Conservation (phyloP, 2,329 filamentous ascomycete genomes). For the Emericellopsis atlantica region DNA sequence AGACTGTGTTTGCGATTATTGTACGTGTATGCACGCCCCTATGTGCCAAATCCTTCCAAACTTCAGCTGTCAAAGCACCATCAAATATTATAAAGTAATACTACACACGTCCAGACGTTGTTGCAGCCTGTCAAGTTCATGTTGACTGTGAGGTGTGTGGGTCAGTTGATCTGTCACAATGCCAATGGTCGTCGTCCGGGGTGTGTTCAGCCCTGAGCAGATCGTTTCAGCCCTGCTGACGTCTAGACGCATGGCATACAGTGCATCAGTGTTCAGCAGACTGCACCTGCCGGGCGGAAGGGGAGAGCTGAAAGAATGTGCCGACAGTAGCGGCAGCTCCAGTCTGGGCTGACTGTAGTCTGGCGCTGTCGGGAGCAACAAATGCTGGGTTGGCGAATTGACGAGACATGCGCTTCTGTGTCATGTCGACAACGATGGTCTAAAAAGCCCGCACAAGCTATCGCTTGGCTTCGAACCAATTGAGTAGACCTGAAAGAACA, state of each 20-base stretch:
- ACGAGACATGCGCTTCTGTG: not conserved
- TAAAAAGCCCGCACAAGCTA: too few species aligned
- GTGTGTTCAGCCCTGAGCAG: too few species aligned
- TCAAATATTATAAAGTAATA: too few species aligned
- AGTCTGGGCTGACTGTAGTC: not conserved
- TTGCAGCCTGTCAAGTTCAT: too few species aligned
- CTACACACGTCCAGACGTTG: too few species aligned
- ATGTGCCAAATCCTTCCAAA: not conserved
- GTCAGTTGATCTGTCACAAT: too few species aligned
- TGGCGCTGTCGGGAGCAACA: not conserved
- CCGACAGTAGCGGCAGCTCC: not conserved
- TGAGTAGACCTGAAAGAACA: too few species aligned
- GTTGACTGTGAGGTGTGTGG: too few species aligned
- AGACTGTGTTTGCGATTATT: not conserved
- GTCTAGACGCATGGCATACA: not conserved
- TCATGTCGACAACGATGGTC: too few species aligned
- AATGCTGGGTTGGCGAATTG: not conserved
- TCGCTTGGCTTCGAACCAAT: too few species aligned
- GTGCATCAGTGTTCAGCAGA: not conserved
- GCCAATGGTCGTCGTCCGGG: too few species aligned
- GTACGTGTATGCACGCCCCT: not conserved
- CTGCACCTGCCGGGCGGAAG: not conserved
- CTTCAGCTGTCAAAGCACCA: too few species aligned
- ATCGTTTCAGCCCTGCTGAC: not conserved
- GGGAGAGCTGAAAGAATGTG: not conserved